These are phyloP conservation scores for Suillus subaureus DNA, from an alignment of 768 basidiomycete genomes.

Conservation along the genomic window DNA sequence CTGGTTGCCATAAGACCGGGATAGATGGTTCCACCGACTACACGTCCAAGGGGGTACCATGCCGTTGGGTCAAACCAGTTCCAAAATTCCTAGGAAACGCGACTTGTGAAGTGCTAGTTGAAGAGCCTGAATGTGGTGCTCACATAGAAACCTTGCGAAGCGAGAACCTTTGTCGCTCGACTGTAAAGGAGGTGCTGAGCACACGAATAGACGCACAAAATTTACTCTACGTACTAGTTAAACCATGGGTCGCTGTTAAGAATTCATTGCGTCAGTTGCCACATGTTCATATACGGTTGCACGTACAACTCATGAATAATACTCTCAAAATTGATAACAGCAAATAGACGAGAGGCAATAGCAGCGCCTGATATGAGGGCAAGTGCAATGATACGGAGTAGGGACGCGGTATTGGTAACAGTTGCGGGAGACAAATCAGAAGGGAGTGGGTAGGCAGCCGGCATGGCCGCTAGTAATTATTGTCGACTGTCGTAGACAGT, in stretches of 20 bases:
- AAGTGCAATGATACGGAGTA: slow-evolving; percentile 89
- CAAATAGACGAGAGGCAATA: slow-evolving; percentile 93
- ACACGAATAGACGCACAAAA: background rate
- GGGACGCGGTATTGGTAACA: slow-evolving; percentile 84
- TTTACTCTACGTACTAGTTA: slow-evolving; percentile 83
- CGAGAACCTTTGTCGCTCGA: slow-evolving; percentile 90
- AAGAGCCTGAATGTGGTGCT: slow-evolving; percentile 29
- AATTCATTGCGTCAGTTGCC: background rate
- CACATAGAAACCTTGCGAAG: slow-evolving; percentile 94
- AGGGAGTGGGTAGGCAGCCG: slow-evolving; percentile 75
- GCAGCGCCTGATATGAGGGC: slow-evolving; percentile 92
- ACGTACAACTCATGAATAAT: slow-evolving; percentile 99
- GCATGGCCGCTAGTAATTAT: slow-evolving; percentile 52
- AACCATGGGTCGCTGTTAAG: slow-evolving; percentile 92
- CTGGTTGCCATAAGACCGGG: slow-evolving; percentile 98
- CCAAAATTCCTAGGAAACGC: slow-evolving; percentile 88
- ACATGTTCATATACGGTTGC: background rate
- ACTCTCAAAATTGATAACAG: slow-evolving; percentile 97
- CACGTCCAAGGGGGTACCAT: slow-evolving; percentile 98
- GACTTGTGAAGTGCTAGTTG: slow-evolving; percentile 12
- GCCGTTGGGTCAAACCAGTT: slow-evolving; percentile 99
- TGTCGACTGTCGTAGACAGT: slow-evolving; percentile 4
- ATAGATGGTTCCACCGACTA: slow-evolving; percentile 98
- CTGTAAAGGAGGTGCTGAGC: slow-evolving; percentile 40
- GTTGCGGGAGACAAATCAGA: slow-evolving; percentile 68